phyloP scores from a whole-genome alignment of 306 rosid genomes.

The Cicer judaicum region DNA sequence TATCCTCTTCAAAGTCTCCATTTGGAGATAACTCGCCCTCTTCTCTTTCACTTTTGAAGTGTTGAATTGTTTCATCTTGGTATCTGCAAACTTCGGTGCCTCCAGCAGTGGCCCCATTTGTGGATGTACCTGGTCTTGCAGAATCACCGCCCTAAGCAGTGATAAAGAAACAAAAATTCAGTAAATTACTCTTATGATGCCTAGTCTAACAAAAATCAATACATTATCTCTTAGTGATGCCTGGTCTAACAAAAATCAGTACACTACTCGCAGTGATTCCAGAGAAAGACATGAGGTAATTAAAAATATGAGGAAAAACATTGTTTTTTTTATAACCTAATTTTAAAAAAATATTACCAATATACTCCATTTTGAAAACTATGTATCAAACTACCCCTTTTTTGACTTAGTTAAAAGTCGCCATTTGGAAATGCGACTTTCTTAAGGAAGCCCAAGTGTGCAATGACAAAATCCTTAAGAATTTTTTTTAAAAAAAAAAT shows the following conservation, averaged over 20 bases:
- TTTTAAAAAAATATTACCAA: no score
- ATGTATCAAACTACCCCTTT: no score
- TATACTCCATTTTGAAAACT: no score
- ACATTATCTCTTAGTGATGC: not conserved
- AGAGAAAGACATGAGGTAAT: not conserved
- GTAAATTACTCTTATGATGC: conserved; percentile 9
- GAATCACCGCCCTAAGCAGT: conserved; percentile 77
- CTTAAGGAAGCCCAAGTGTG: no score
- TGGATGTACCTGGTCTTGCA: conserved; percentile 62
- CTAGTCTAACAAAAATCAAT: conserved; percentile 15
- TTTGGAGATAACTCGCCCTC: conserved; percentile 99
- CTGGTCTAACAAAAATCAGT: conserved; percentile 13
- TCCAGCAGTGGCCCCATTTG: conserved; percentile 65
- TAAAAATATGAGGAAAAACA: no score
- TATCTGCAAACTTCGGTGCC: conserved; percentile 56
- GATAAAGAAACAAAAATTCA: conserved; percentile 30
- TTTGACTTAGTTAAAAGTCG: no score
- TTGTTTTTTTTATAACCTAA: no score
- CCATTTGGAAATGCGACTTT: no score
- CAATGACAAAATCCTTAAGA: no score
- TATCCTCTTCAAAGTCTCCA: conserved; percentile 97
- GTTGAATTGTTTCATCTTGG: conserved; percentile 71
- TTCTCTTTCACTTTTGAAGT: conserved; percentile 84
- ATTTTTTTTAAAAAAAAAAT: no score
- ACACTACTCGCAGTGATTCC: not conserved